phyloP scores from a whole-genome alignment of 345 rosid species.

The Garcia nutans region DNA sequence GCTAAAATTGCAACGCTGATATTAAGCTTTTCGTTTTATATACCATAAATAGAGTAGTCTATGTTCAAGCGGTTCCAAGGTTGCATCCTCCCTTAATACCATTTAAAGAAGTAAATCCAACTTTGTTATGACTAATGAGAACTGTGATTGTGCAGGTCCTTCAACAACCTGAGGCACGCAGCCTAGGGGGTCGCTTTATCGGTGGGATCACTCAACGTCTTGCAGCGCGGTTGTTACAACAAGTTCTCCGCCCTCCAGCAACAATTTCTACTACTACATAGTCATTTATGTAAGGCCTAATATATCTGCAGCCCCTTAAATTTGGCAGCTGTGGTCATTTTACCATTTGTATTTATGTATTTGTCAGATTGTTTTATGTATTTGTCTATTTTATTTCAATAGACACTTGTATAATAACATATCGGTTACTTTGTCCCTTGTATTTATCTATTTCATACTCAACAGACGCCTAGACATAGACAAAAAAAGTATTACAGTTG shows the following conservation, averaged over 20 bases:
- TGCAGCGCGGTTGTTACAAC: conserved; percentile 88
- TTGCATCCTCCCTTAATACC: too few species aligned
- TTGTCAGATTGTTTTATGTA: too few species aligned
- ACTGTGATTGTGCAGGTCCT: conserved; percentile 52
- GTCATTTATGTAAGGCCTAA: conserved; percentile 14
- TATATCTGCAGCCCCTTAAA: too few species aligned
- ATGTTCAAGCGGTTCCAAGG: not conserved
- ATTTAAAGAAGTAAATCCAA: not conserved
- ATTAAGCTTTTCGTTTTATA: not conserved
- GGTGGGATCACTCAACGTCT: conserved; percentile 85
- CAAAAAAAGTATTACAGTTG: too few species aligned
- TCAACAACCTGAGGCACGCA: conserved; percentile 84
- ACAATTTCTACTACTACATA: conserved; percentile 43
- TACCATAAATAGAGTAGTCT: not conserved
- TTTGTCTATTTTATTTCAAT: too few species aligned
- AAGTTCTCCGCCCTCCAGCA: conserved; percentile 57
- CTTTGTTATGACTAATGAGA: conserved; percentile 6
- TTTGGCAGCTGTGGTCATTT: too few species aligned
- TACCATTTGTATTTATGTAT: too few species aligned
- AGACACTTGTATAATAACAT: too few species aligned
- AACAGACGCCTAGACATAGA: too few species aligned
- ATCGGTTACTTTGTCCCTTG: too few species aligned
- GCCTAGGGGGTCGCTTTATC: conserved; percentile 68
- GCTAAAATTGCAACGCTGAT: not conserved
- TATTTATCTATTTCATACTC: too few species aligned